phyloP scores from a whole-genome alignment of 371 early-diverging fungal species.

The Apophysomyces sp. region DNA sequence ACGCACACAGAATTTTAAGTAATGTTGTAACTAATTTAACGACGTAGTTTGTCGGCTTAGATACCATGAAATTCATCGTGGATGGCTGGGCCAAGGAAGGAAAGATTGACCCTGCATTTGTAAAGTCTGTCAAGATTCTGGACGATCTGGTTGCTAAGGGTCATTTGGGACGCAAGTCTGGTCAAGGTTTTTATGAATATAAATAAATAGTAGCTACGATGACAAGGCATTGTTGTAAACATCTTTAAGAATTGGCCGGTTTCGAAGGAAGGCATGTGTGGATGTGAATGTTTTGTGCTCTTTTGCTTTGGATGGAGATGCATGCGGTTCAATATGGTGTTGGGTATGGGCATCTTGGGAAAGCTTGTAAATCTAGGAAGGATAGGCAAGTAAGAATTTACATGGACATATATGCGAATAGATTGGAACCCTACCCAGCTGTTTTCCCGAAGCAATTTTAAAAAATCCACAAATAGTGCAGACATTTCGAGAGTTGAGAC shows the following conservation, averaged over 20 bases:
- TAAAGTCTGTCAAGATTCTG: slow-evolving; percentile 66
- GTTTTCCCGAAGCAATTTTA: slow-evolving; percentile 49
- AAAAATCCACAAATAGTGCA: slow-evolving; percentile 51
- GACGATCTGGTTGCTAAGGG: slow-evolving; percentile 78
- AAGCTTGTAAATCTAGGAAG: slow-evolving; percentile 16
- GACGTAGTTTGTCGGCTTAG: slow-evolving; percentile 89
- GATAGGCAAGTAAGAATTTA: too few species aligned
- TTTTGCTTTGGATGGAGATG: not conserved
- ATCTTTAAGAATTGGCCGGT: slow-evolving; percentile 24
- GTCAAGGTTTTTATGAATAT: slow-evolving; percentile 90
- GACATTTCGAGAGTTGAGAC: slow-evolving; percentile 59
- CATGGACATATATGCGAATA: not conserved
- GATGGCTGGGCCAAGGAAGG: slow-evolving; percentile 86
- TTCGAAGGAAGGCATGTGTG: slow-evolving; percentile 18
- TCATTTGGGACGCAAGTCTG: slow-evolving; percentile 86
- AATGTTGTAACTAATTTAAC: not conserved
- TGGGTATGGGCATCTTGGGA: slow-evolving; percentile 14
- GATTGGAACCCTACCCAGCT: slow-evolving; percentile 40
- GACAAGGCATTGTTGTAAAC: slow-evolving; percentile 16
- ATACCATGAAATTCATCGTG: slow-evolving; percentile 92
- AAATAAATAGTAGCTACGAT: slow-evolving; percentile 17
- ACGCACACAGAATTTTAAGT: not conserved
- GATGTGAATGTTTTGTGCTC: slow-evolving; percentile 15
- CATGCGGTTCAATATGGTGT: slow-evolving; percentile 3
- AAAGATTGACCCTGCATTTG: slow-evolving; percentile 69